Conservation (phyloP, 1,284 basidiomycete species). For the Bjerkandera adusta region DNA sequence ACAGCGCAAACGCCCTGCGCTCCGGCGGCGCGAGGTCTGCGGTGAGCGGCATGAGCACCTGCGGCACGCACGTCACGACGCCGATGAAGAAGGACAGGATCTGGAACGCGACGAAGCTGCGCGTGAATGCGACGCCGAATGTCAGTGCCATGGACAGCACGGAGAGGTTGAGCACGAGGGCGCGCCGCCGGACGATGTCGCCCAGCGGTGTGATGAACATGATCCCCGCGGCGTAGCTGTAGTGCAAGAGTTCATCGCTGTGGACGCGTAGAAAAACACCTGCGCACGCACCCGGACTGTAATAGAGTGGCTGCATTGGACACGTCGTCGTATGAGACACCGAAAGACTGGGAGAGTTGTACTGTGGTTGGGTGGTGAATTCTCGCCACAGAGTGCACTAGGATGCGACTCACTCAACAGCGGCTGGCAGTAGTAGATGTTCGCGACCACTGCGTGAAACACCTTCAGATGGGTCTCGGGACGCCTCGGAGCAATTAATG, state of each 20-base stretch:
- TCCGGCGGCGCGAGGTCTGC: conserved; percentile 52
- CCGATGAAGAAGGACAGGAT: conserved; percentile 47
- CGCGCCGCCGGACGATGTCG: conserved; percentile 50
- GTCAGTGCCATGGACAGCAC: conserved; percentile 37
- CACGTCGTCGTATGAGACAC: conserved; percentile 54
- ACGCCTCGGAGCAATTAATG: background rate
- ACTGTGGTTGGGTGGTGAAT: conserved; percentile 34
- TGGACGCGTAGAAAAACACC: background rate
- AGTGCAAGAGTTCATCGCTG: too few species aligned
- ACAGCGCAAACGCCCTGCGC: conserved; percentile 45
- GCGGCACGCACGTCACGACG: conserved; percentile 39
- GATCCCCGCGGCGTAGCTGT: conserved; percentile 47
- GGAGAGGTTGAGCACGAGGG: conserved; percentile 44
- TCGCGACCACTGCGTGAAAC: conserved; percentile 46
- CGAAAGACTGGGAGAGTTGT: conserved; percentile 51
- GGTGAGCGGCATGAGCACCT: conserved; percentile 49
- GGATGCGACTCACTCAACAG: conserved; percentile 50
- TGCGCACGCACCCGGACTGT: conserved; percentile 39
- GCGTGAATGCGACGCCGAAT: conserved; percentile 46
- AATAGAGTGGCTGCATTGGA: conserved; percentile 54
- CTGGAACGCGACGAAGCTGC: conserved; percentile 40
- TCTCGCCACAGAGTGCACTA: background rate
- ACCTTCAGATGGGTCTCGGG: background rate
- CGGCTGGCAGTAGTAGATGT: conserved; percentile 75
- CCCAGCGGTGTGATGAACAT: conserved; percentile 51